phyloP scores from a whole-genome alignment of 2,329 filamentous ascomycete genomes.

The Rugonectria rugulosa region DNA sequence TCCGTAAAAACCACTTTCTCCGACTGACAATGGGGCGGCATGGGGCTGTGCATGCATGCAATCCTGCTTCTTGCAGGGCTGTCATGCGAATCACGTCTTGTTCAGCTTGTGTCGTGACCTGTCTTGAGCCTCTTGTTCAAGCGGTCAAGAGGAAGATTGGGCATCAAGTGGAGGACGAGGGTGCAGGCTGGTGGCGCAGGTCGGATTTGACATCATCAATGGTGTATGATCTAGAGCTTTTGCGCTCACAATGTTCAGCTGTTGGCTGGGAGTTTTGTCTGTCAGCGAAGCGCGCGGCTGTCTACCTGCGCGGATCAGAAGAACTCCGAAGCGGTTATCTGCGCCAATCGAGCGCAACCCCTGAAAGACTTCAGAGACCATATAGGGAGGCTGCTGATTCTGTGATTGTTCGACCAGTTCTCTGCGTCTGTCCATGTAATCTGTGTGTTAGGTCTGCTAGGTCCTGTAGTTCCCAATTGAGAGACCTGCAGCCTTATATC shows the following conservation, averaged over 20 bases:
- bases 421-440: no score
- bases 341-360: no score
- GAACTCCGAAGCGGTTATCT: no score
- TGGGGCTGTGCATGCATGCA: constrained; percentile 12
- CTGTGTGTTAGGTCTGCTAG: no score
- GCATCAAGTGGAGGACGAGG: constrained; percentile 19
- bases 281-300: constrained; percentile 3
- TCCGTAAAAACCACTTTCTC: constrained; percentile 3
- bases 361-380: no score
- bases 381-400: no score
- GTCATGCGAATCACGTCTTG: constrained; percentile 1
- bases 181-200: constrained; percentile 1
- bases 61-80: constrained; percentile 10
- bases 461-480: no score
- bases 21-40: constrained; percentile 4
- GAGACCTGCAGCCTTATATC: no score
- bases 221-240: constrained; percentile 1
- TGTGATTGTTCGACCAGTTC: no score
- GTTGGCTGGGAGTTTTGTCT: not conserved
- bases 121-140: constrained; percentile 4
- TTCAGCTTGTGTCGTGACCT: not conserved
- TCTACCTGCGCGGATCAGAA: not conserved
- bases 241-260: not conserved
- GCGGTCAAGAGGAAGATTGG: constrained; percentile 7
- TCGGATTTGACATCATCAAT: not conserved